phyloP scores from a whole-genome alignment of 2,329 filamentous ascomycete genomes.

The Atkinsonella texensis region DNA sequence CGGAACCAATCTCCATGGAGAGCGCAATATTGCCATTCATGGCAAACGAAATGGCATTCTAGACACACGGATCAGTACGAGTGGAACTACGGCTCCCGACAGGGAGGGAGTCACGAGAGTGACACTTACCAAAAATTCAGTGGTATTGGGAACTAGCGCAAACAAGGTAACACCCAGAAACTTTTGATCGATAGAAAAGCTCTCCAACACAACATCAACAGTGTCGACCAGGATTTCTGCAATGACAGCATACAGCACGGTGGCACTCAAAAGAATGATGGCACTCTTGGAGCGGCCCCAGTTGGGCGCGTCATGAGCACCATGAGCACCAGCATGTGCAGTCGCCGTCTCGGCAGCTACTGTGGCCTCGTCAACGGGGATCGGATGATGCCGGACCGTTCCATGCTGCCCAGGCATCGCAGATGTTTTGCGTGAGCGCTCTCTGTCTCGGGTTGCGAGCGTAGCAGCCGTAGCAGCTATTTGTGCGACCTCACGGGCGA shows the following conservation, averaged over 20 bases:
- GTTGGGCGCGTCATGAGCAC: conserved; percentile 95
- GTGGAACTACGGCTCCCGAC: too few relatives aligned
- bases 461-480: conserved; percentile 86
- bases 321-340: conserved; percentile 30
- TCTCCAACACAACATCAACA: conserved; percentile 88
- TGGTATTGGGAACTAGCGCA: conserved; percentile 93
- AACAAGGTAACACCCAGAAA: conserved; percentile 95
- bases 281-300: conserved; percentile 90
- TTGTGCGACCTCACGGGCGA: conserved; percentile 82
- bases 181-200: conserved; percentile 88
- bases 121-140: conserved; percentile 77
- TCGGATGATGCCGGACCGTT: conserved; percentile 14
- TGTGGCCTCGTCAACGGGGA: conserved; percentile 21
- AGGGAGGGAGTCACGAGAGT: background rate
- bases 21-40: conserved; percentile 99
- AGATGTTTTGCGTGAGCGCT: conserved; percentile 26
- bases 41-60: conserved; percentile 97
- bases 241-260: conserved; percentile 87
- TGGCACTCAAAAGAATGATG: conserved; percentile 78
- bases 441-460: conserved; percentile 65
- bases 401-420: conserved; percentile 15
- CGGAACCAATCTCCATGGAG: conserved; percentile 97
- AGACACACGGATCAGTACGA: background rate
- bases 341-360: conserved; percentile 22
- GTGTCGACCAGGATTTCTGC: conserved; percentile 95